phyloP scores from a whole-genome alignment of 345 rosid genomes.

The Camelina sativa region DNA sequence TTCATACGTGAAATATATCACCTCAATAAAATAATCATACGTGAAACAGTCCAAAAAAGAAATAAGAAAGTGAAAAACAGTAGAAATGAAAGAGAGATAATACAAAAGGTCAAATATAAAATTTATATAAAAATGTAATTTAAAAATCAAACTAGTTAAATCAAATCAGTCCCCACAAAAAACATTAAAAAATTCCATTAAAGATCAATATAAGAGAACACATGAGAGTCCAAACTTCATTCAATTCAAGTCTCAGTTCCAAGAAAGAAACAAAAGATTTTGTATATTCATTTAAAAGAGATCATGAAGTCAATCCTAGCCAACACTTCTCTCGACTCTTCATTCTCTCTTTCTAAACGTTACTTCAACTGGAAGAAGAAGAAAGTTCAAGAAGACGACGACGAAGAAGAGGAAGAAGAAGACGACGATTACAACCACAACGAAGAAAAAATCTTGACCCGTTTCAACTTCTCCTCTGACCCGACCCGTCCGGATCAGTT shows the following conservation, averaged over 20 bases:
- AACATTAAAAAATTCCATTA: constrained; percentile 30
- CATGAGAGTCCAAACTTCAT: constrained; percentile 33
- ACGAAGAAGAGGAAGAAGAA: constrained; percentile 51
- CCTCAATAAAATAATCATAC: background rate
- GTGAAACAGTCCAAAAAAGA: background rate
- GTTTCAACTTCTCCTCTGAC: constrained; percentile 36
- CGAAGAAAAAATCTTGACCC: constrained; percentile 41
- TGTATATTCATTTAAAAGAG: constrained; percentile 37
- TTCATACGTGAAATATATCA: background rate
- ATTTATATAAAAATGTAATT: background rate
- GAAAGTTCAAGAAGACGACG: constrained; percentile 59
- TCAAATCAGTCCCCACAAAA: constrained; percentile 23
- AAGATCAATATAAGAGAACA: constrained; percentile 32
- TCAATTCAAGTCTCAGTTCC: constrained; percentile 25
- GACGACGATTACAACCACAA: constrained; percentile 36
- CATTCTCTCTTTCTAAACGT: constrained; percentile 90
- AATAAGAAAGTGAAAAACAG: background rate
- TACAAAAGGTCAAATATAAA: constrained; percentile 1
- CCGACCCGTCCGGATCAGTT: constrained; percentile 30
- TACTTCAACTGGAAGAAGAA: constrained; percentile 86
- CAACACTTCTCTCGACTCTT: constrained; percentile 70
- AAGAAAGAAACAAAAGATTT: background rate
- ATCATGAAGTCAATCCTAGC: constrained; percentile 74
- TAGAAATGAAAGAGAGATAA: background rate
- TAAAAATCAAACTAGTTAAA: background rate